phyloP scores from a whole-genome alignment of 1,284 basidiomycete species.

The Cryptococcus maquisensis region DNA sequence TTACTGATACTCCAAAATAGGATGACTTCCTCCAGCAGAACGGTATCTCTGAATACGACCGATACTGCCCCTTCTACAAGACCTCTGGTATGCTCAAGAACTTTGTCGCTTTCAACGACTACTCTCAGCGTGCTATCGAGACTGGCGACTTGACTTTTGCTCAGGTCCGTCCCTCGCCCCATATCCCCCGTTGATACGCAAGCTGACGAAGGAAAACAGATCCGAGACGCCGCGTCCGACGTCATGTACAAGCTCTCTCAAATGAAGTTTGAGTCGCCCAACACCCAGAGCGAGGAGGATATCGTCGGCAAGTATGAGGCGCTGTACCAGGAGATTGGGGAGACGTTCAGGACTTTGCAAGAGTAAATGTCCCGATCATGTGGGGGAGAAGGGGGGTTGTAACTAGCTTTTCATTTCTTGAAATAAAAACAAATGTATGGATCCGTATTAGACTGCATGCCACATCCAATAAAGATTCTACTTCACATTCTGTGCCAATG shows the following conservation, averaged over 20 bases:
- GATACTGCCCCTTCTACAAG: slow-evolving; percentile 98
- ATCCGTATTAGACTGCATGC: not conserved
- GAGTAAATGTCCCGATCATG: slow-evolving; percentile 54
- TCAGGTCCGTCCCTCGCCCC: slow-evolving; percentile 48
- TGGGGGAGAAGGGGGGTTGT: not conserved
- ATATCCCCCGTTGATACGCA: not conserved
- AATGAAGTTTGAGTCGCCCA: slow-evolving; percentile 87
- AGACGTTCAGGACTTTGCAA: slow-evolving; percentile 79
- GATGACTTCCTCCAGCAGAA: slow-evolving; percentile 99
- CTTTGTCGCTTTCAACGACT: slow-evolving; percentile 89
- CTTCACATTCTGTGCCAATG: too few relatives aligned
- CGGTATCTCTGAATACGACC: slow-evolving; percentile 96
- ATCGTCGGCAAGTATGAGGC: slow-evolving; percentile 76
- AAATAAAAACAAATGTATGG: not conserved
- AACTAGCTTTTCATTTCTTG: not conserved
- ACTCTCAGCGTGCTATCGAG: slow-evolving; percentile 77
- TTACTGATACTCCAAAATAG: slow-evolving; percentile 56
- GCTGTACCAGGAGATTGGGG: slow-evolving; percentile 75
- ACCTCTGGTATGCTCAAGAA: slow-evolving; percentile 93
- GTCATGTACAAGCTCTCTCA: slow-evolving; percentile 94
- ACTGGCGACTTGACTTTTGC: slow-evolving; percentile 86
- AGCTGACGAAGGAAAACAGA: slow-evolving; percentile 41
- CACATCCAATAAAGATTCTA: too few relatives aligned
- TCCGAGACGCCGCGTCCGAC: slow-evolving; percentile 82
- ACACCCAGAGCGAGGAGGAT: slow-evolving; percentile 72